Conservation (phyloP, 352 stramenopile genomes). For the Pythium scleroteichum region DNA sequence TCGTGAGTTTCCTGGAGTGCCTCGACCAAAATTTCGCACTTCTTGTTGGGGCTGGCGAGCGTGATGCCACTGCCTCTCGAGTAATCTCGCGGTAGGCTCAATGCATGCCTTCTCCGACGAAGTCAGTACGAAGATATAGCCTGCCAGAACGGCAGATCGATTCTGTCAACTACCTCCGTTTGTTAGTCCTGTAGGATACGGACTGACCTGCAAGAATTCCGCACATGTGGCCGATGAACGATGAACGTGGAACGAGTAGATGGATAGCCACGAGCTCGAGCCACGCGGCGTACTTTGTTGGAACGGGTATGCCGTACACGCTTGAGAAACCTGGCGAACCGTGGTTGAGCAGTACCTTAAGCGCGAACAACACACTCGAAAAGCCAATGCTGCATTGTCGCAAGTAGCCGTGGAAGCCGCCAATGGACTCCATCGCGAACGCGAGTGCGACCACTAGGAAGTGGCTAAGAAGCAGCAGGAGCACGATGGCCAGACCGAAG, state of each 20-base stretch:
- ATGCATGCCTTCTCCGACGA: constrained; percentile 19
- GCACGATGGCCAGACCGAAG: constrained; percentile 51
- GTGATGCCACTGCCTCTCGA: constrained; percentile 1
- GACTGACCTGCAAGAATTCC: constrained; percentile 78
- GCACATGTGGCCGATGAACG: constrained; percentile 85
- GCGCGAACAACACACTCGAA: constrained; percentile 72
- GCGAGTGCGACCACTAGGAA: constrained; percentile 50
- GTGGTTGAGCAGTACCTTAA: constrained; percentile 87
- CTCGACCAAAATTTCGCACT: constrained; percentile 2
- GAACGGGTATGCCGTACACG: constrained; percentile 73
- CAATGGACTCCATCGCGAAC: constrained; percentile 33
- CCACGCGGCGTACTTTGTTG: constrained; percentile 88
- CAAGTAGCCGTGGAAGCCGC: constrained; percentile 24
- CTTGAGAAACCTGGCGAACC: constrained; percentile 62
- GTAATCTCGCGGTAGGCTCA: background rate
- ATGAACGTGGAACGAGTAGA: constrained; percentile 75
- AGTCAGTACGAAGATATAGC: constrained; percentile 23
- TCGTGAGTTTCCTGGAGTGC: background rate
- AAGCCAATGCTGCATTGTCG: constrained; percentile 76
- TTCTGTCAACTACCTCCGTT: no score
- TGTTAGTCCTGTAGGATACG: no score
- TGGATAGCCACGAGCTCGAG: constrained; percentile 87
- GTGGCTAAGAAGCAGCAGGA: constrained; percentile 67
- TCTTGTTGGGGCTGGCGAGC: background rate
- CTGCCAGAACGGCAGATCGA: constrained; percentile 1